Conservation (phyloP, 495 filamentous ascomycete species). For the Lentithecium fluviatile region DNA sequence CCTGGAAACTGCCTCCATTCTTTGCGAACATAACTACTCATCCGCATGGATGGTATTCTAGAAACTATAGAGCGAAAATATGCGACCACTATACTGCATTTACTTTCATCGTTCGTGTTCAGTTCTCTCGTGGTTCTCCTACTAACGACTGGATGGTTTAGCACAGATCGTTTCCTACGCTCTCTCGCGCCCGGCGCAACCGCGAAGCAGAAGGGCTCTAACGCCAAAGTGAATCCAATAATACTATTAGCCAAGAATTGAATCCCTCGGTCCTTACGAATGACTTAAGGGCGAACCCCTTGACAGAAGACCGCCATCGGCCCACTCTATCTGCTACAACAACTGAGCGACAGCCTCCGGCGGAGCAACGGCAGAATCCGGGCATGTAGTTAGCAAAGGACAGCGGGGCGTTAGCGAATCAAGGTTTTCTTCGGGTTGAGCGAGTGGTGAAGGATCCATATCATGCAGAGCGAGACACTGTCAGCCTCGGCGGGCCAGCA, state of each 20-base stretch:
- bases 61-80: slow-evolving; percentile 21
- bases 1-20: slow-evolving; percentile 22
- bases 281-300: slow-evolving; percentile 3
- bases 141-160: slow-evolving; percentile 17
- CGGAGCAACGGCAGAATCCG: slow-evolving; percentile 5
- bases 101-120: slow-evolving; percentile 10
- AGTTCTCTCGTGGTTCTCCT: slow-evolving; percentile 15
- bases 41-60: slow-evolving; percentile 15
- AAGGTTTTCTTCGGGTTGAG: slow-evolving; percentile 13
- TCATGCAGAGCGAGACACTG: slow-evolving; percentile 17
- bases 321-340: slow-evolving; percentile 3
- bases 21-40: slow-evolving; percentile 18
- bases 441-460: slow-evolving; percentile 18
- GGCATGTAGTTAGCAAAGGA: slow-evolving; percentile 6
- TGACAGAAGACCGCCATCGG: slow-evolving; percentile 1
- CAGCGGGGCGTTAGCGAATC: slow-evolving; percentile 5
- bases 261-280: slow-evolving; percentile 10
- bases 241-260: slow-evolving; percentile 12
- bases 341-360: slow-evolving; percentile 3
- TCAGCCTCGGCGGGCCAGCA: slow-evolving; percentile 11
- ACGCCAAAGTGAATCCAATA: slow-evolving; percentile 20
- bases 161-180: slow-evolving; percentile 17
- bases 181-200: slow-evolving; percentile 13
- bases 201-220: slow-evolving; percentile 14
- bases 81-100: slow-evolving; percentile 10